Evolutionary conservation across 2,329 filamentous ascomycete species (phyloP).

Genomic region (Shiraia sp.): DNA sequence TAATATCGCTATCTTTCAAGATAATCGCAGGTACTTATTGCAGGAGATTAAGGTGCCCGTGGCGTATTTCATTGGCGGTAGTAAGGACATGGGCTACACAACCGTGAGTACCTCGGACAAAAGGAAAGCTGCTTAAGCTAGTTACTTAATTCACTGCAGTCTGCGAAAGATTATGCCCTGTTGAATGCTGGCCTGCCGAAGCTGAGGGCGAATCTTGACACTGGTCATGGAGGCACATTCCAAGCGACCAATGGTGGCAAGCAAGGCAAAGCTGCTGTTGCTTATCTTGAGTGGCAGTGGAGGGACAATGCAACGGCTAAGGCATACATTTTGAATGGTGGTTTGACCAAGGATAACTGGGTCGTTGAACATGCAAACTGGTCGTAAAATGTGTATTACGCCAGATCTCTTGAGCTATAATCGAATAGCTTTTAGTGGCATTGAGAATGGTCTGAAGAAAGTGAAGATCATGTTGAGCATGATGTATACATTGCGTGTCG

Average conservation of each 20-base stretch:
- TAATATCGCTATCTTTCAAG: constrained; percentile 24
- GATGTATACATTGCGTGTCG: no score
- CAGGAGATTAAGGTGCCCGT: constrained; percentile 25
- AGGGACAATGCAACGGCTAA: constrained; percentile 22
- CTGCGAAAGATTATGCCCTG: constrained; percentile 18
- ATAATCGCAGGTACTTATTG: constrained; percentile 20
- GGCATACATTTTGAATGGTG: constrained; percentile 15
- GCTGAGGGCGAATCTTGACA: constrained; percentile 22
- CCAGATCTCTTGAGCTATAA: no score
- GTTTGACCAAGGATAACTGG: constrained; percentile 25
- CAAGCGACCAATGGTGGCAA: constrained; percentile 25
- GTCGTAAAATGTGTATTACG: constrained; percentile 1
- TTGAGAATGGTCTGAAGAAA: no score
- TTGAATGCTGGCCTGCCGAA: constrained; percentile 20
- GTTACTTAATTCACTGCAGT: constrained; percentile 5
- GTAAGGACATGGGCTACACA: constrained; percentile 20
- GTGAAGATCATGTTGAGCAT: no score
- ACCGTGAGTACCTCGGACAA: constrained; percentile 11
- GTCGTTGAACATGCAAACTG: constrained; percentile 18
- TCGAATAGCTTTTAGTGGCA: no score
- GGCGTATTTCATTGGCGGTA: constrained; percentile 20
- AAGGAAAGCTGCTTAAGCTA: neutral
- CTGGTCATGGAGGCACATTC: constrained; percentile 24
- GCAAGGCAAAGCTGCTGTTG: constrained; percentile 22
- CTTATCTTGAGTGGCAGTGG: constrained; percentile 26